phyloP scores from a whole-genome alignment of 2,329 filamentous ascomycete genomes.

The Plenodomus lindquistii region DNA sequence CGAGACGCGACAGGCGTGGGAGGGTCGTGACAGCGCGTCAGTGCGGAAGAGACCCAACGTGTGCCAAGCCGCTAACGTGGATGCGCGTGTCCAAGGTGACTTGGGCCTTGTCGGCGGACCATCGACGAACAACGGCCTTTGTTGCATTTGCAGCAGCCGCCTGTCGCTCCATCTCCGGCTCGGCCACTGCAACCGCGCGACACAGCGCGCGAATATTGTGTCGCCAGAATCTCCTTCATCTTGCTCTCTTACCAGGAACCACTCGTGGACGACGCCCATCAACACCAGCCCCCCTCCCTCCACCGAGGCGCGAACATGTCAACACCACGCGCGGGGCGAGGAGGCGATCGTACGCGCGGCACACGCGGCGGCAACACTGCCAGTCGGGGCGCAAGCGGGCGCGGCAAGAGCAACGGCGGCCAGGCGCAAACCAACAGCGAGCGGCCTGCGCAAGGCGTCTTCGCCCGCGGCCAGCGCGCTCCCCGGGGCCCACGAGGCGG shows the following conservation, averaged over 20 bases:
- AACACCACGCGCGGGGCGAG: slow-evolving; percentile 29
- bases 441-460: slow-evolving; percentile 13
- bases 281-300: not conserved
- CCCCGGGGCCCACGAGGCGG: slow-evolving; percentile 7
- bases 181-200: slow-evolving; percentile 13
- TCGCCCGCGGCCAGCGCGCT: slow-evolving; percentile 9
- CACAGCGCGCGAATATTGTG: not conserved
- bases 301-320: slow-evolving; percentile 32
- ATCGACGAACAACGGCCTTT: slow-evolving; percentile 17
- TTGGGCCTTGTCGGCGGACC: not conserved
- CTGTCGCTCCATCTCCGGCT: slow-evolving; percentile 23
- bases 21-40: not conserved
- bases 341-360: slow-evolving; percentile 22
- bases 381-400: slow-evolving; percentile 12
- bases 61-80: slow-evolving; percentile 15
- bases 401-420: slow-evolving; percentile 19
- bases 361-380: slow-evolving; percentile 10
- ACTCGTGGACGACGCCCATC: not conserved
- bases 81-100: not conserved
- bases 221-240: not conserved
- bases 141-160: slow-evolving; percentile 23
- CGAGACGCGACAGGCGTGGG: not conserved
- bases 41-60: slow-evolving; percentile 4
- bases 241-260: not conserved
- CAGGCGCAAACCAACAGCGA: slow-evolving; percentile 12